Conservation (phyloP, 2,329 filamentous ascomycete species). For the Beauveria bassiana region DNA sequence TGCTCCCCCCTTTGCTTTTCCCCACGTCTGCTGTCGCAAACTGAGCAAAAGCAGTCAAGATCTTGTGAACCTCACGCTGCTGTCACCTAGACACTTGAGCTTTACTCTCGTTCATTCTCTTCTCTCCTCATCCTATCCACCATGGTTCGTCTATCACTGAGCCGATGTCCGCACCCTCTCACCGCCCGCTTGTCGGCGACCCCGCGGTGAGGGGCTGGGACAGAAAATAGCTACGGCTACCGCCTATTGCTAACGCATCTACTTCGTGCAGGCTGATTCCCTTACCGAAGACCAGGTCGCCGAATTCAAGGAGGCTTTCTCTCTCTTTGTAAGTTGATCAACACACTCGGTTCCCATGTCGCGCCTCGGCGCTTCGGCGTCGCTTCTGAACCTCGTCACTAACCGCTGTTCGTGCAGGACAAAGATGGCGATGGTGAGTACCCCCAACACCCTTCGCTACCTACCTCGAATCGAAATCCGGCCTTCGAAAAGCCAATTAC, state of each 20-base stretch:
- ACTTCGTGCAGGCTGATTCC: slow-evolving; percentile 70
- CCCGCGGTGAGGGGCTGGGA: slow-evolving; percentile 22
- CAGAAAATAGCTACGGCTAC: slow-evolving; percentile 5
- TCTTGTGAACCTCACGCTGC: background rate
- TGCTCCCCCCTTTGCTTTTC: slow-evolving; percentile 9
- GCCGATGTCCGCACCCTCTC: background rate
- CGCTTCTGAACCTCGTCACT: slow-evolving; percentile 15
- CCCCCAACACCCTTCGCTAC: background rate
- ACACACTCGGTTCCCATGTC: background rate
- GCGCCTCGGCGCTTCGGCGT: background rate
- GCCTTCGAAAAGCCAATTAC: background rate
- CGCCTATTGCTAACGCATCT: slow-evolving; percentile 18
- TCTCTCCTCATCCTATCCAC: background rate
- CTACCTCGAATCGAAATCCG: background rate
- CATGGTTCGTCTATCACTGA: slow-evolving; percentile 5
- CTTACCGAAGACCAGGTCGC: slow-evolving; percentile 99
- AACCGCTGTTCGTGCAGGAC: slow-evolving; percentile 47
- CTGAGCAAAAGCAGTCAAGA: background rate
- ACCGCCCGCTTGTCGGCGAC: slow-evolving; percentile 4
- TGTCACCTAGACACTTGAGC: background rate
- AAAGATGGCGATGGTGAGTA: slow-evolving; percentile 86
- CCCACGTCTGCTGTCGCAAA: slow-evolving; percentile 9
- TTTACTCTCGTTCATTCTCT: slow-evolving; percentile 1
- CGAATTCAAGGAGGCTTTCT: slow-evolving; percentile 99
- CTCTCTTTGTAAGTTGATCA: slow-evolving; percentile 79